Evolutionary conservation across 1,284 basidiomycete genomes (phyloP).

Genomic region (Quambalaria eucalypti): DNA sequence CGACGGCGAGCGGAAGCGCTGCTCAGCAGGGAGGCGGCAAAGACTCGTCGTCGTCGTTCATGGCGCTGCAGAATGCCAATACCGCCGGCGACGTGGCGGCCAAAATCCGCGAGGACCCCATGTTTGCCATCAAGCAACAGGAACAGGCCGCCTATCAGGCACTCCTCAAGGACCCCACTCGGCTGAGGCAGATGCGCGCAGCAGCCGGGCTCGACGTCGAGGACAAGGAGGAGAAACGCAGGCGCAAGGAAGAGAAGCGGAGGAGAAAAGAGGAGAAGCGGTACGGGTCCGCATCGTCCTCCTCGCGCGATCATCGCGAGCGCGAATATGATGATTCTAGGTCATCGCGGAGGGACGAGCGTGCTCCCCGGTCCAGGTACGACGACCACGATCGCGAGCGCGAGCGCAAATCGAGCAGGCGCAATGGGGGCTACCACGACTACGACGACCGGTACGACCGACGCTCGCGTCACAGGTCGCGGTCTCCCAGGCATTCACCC

Average conservation of each 20-base stretch:
- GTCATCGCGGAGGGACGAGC: not conserved
- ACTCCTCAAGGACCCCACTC: constrained; percentile 80
- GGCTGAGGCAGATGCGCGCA: constrained; percentile 53
- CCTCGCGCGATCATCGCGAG: constrained; percentile 8
- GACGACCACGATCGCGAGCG: constrained; percentile 4
- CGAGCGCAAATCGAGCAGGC: too few relatives aligned
- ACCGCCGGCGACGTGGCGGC: constrained; percentile 75
- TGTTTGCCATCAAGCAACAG: constrained; percentile 92
- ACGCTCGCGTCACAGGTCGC: not conserved
- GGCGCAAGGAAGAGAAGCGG: constrained; percentile 47
- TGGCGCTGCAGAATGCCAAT: constrained; percentile 54
- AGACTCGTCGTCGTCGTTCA: constrained; percentile 6
- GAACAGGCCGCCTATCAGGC: constrained; percentile 87
- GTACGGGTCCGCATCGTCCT: constrained; percentile 51
- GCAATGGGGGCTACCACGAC: too few relatives aligned
- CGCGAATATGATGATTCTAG: constrained; percentile 2
- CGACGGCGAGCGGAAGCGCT: not conserved
- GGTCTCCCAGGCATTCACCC: constrained; percentile 7
- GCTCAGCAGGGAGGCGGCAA: not conserved
- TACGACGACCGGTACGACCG: not conserved
- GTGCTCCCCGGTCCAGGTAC: constrained; percentile 2
- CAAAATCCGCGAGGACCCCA: constrained; percentile 90
- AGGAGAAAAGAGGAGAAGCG: constrained; percentile 56
- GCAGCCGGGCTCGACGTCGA: constrained; percentile 59
- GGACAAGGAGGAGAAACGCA: constrained; percentile 51